Evolutionary conservation across 192 early-diverging fungal genomes (phyloP), one percentile per base, ranked within the genome.

Genomic region (Coemansia umbellata): DNA sequence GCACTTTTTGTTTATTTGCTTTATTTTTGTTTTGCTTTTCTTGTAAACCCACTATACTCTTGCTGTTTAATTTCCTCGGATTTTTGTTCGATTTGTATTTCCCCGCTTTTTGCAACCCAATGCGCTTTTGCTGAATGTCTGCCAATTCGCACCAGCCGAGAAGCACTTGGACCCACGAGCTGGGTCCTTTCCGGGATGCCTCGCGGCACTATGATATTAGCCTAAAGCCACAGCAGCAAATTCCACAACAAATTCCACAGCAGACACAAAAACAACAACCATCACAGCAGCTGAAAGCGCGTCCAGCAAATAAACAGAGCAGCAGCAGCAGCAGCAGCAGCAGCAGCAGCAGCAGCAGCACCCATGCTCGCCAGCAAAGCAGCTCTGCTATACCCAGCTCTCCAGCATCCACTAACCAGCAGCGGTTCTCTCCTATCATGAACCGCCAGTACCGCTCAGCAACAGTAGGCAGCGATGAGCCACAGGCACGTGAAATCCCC

Each of bases 361-460:
- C 13, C 43, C 43, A 45, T 26, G 14, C 28, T 8, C 43, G 43
- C 11, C 43, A 45, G 43, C 43, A 45, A 28, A 45, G 43, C 43
- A 26, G 24, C 21, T 45, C 43, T 13, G 43, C 43, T 14, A 11
- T 45, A 14, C 21, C 43, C 17, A n/a, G 14, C 5, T 26, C 43
- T 15, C 49, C 8, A n/a, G 43, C 43, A 13, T 45, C 43, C 14
- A 45, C 43, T 15, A 26, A 63, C 47, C 72, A 75, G 52, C 72
- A 68, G 53, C 59, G 72, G 14, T 75, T 75, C 36, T 64, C 72
- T 8, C 72, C 71, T 6, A 64, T 54, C 15, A 75, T 75, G 72
- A 75, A 75, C 55, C 60, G 72, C 8, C 65, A 68, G 47, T 50
- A 60, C 33, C 72, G 72, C 43, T 64, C 72, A 21, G 56, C 60